Base-by-base conservation (phyloP, 2,329 filamentous ascomycete species). In the Claviceps spartinae region DNA sequence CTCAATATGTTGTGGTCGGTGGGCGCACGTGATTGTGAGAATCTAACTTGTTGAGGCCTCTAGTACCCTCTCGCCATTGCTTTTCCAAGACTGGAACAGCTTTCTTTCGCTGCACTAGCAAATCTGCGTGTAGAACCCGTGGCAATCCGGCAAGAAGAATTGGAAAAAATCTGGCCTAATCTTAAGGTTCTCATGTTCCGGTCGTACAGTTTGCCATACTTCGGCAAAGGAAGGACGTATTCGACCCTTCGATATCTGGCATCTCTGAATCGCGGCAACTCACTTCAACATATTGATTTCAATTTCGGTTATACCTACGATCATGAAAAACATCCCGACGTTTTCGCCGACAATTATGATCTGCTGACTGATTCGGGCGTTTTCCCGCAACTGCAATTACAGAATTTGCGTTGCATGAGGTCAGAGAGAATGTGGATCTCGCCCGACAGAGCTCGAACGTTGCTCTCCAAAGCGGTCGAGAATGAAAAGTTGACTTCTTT, bases 241-340 rank as follows among this genome's bases (percentile, higher is more conserved):
- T 44, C 52, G 22, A 56, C 58, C 16, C 53, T 65, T 16, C 59
- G 54, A 8, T 53, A 53, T 16, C 47, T 67, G 16, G 58, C 59
- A 1, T 66, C 61, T 20, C 51, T 67, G 11, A 22, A 22, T 22
- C 22, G 22, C 22, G 22, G 22, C 22, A 58, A 55, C 50, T 51
- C 49, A 5, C 53, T 68, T 3, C 62, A 62, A 47, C 54, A 61
- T 30, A 56, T 69, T 20, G 63, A 68, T 42, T 57, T 69, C 34
- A 56, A 63, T 42, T 30, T 30, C 7, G 26, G 26, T 7, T 1
- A 30, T 30, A 2, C 26, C 8, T 2, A 2, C 26, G 7, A 30
- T 30, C 7, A 7, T 7, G 26, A 30, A 8, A 7, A 30, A 30
- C 3, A 59, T 65, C 42, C 56, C 56, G 11, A 60, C n/a, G 36